Base-by-base conservation (phyloP, 768 basidiomycete species). In the Coprinopsis cinerea region DNA sequence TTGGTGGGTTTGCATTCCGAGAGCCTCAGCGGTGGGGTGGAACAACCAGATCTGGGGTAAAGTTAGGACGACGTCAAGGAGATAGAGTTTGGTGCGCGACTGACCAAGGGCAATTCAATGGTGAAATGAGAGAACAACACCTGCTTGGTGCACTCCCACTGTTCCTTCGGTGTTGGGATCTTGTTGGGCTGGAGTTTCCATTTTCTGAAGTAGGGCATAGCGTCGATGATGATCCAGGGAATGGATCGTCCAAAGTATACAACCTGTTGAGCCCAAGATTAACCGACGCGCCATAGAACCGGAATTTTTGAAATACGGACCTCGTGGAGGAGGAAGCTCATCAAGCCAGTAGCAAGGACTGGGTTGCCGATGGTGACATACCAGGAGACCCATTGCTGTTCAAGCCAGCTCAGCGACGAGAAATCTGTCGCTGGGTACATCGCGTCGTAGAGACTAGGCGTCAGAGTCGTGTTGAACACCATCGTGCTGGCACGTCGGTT, bases 201-300 rank as follows among this genome's bases (percentile, higher is more conserved):
- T 67, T 80, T 76, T 41, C 80, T 78, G 72, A 98, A 99, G 72
- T 92, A 97, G 1, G 92, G 92, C 27, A 93, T 90, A 1, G 83
- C 72, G 67, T 99, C 96, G 64, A 97, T 85, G 67, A 96, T 88
- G 58, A 97, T 86, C 91, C 92, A 96, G 0, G 94, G 96, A 15
- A 98, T 66, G 55, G 85, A 85, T 20, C 96, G 88, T 32, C 95
- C 96, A 61, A 99, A 99, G 72, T 99, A 99, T 7, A 97, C 91
- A 60, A 92, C 67, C 94, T 96, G n/a, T n/a, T n/a, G 53, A 2
- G 23, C 11, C 39, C 26, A 22, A 25, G 41, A 18, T 49, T 11
- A 23, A 41, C 22, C 7, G 6, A 24, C 49, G 10, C 47, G 32
- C 10, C 10, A 14, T 48, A 50, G 9, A 36, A 41, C 11, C 30